Conservation (phyloP, 345 rosid species). For the Diplotaxis tenuifolia region DNA sequence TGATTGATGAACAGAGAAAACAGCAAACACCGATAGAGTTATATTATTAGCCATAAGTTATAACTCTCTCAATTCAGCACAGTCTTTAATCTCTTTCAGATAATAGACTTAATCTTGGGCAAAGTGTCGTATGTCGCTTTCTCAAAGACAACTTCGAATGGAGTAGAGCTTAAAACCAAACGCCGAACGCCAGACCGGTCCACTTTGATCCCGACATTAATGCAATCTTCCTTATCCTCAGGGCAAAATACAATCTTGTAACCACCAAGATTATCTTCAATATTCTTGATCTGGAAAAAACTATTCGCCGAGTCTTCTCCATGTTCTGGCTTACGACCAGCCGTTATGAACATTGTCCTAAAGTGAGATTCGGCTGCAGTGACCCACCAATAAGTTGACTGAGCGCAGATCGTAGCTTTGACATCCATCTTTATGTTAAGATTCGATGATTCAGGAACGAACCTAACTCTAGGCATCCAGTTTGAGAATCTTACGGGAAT, state of each 20-base stretch:
- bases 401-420: neutral
- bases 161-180: constrained; percentile 48
- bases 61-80: no score
- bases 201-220: constrained; percentile 39
- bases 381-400: constrained; percentile 20
- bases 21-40: no score
- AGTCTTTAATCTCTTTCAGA: neutral
- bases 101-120: neutral
- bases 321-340: constrained; percentile 44
- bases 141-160: constrained; percentile 45
- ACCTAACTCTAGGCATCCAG: constrained; percentile 3
- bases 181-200: constrained; percentile 41
- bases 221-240: neutral
- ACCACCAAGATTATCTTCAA: neutral
- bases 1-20: no score
- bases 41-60: no score
- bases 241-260: constrained; percentile 60
- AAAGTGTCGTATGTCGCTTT: neutral
- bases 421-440: constrained; percentile 8
- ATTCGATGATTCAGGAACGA: neutral
- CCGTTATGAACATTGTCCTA: constrained; percentile 18
- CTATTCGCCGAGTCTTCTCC: constrained; percentile 42
- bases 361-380: neutral
- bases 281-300: constrained; percentile 34
- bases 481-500: constrained; percentile 15